phyloP scores from a whole-genome alignment of 257 asterid genomes.

The Rhazya stricta region DNA sequence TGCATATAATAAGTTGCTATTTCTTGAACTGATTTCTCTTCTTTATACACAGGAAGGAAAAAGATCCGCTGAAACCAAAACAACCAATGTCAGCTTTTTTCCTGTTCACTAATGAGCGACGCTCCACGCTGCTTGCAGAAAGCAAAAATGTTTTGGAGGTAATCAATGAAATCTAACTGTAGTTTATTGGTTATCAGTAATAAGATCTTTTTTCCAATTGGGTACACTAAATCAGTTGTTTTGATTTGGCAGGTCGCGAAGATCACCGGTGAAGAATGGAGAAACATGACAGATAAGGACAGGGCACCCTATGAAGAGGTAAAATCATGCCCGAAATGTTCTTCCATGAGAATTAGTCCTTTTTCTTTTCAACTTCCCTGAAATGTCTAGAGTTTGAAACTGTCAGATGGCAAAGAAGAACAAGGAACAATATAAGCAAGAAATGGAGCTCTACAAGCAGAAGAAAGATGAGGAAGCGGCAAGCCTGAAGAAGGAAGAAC shows the following conservation, averaged over 20 bases:
- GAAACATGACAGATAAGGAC: conserved; percentile 62
- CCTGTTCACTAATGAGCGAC: conserved; percentile 58
- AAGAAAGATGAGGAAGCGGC: conserved; percentile 69
- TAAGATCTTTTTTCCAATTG: neutral
- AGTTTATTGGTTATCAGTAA: neutral
- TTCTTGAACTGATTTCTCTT: neutral
- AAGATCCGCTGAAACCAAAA: conserved; percentile 86
- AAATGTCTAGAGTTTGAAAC: neutral
- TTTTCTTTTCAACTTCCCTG: neutral
- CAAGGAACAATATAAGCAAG: conserved; percentile 59
- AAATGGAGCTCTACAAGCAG: conserved; percentile 72
- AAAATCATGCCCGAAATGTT: neutral
- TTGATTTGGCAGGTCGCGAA: conserved; percentile 45
- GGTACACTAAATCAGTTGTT: neutral
- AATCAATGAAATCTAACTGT: neutral
- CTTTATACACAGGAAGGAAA: conserved; percentile 59
- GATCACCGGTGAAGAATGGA: conserved; percentile 88
- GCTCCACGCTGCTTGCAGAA: conserved; percentile 52
- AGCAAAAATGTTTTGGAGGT: conserved; percentile 71
- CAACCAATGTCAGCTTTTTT: conserved; percentile 82
- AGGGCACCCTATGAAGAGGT: conserved; percentile 72
- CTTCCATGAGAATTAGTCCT: neutral
- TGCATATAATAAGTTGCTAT: neutral
- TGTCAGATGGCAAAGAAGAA: conserved; percentile 54
- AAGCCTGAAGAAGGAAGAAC: conserved; percentile 51